These are phyloP conservation scores for Phytopythium mirpurense DNA, from an alignment of 352 stramenopile species.

Conservation along the genomic window DNA sequence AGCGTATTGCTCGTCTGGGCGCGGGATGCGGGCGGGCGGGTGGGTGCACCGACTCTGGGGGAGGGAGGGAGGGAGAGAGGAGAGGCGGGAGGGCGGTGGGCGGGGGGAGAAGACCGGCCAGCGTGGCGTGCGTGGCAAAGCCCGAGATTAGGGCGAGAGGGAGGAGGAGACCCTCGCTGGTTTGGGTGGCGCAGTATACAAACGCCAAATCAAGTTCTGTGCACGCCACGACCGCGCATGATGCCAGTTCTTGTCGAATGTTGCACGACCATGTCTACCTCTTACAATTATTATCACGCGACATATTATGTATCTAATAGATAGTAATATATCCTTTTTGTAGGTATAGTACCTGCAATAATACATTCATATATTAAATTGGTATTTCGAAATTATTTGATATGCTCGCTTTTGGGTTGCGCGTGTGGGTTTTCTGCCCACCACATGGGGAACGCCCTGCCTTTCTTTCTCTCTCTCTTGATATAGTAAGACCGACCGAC, in stretches of 20 bases:
- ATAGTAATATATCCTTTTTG: too few species aligned
- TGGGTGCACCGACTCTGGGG: not conserved
- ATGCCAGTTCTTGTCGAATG: conserved; percentile 1
- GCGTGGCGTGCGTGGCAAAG: not conserved
- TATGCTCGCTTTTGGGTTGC: too few species aligned
- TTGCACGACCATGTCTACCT: too few species aligned
- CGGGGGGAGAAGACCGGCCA: too few species aligned
- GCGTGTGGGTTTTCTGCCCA: too few species aligned
- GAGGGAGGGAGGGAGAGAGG: not conserved
- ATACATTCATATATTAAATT: not conserved
- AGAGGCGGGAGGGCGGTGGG: too few species aligned
- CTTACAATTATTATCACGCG: too few species aligned
- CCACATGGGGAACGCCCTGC: not conserved
- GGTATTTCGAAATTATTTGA: not conserved
- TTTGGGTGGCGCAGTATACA: not conserved
- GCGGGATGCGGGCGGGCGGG: not conserved
- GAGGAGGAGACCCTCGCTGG: too few species aligned
- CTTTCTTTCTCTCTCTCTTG: not conserved
- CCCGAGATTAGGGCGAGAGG: too few species aligned
- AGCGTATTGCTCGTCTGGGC: not conserved
- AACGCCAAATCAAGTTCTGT: not conserved
- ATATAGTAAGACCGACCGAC: too few species aligned
- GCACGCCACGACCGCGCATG: conserved; percentile 1
- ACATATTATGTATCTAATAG: not conserved
- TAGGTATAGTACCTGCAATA: too few species aligned